A percentile compares a stretch with the other conserved stretches of the same genome.
phyloP scores from a whole-genome alignment of 768 basidiomycete species.

The Imleria badia region DNA sequence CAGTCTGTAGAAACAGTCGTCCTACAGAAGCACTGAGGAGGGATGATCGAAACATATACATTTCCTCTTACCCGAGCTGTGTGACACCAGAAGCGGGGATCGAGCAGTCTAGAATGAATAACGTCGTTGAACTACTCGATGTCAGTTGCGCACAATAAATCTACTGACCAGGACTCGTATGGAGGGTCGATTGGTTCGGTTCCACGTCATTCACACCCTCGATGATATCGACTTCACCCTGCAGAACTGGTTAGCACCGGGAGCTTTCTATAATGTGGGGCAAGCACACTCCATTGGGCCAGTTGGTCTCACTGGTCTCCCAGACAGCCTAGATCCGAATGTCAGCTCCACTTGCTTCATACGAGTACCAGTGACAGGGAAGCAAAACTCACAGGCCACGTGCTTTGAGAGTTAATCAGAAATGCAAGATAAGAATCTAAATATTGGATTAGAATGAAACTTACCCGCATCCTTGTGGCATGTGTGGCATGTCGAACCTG shows the following conservation, averaged over 20 bases:
- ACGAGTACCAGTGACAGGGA: neutral
- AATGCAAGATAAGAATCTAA: neutral
- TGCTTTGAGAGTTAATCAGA: conserved; percentile 19
- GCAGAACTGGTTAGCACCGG: neutral
- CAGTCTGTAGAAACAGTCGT: conserved; percentile 24
- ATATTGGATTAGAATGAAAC: neutral
- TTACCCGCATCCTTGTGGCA: conserved; percentile 38
- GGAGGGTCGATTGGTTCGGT: conserved; percentile 54
- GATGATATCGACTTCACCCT: conserved; percentile 34
- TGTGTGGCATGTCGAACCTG: conserved; percentile 37
- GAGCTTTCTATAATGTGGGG: neutral
- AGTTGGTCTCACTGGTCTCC: conserved; percentile 24
- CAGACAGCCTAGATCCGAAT: conserved; percentile 26
- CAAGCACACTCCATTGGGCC: conserved; percentile 26
- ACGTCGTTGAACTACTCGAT: neutral
- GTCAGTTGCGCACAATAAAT: neutral
- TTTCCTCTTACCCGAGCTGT: conserved; percentile 24
- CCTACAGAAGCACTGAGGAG: conserved; percentile 10
- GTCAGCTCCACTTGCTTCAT: conserved; percentile 10
- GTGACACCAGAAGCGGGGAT: conserved; percentile 23
- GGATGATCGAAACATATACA: too few relatives aligned
- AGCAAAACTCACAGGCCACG: conserved; percentile 35
- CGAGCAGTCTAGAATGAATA: conserved; percentile 19
- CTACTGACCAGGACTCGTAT: conserved; percentile 48
- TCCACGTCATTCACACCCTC: conserved; percentile 51